Base-by-base conservation (phyloP, 2,329 filamentous ascomycete species). In the Colletotrichum sp. region DNA sequence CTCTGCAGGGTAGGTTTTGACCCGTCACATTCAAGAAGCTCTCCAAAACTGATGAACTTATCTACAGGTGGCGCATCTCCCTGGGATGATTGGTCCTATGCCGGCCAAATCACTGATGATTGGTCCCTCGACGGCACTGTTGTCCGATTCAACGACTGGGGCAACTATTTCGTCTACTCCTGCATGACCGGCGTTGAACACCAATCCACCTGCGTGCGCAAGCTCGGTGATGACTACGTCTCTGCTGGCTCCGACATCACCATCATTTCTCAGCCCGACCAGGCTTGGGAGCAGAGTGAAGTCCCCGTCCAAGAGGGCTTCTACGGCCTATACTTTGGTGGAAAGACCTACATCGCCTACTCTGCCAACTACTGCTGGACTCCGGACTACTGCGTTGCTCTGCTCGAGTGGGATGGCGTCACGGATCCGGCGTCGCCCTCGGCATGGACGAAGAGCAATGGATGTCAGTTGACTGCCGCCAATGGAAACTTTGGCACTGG, bases 351-450 rank as follows among this genome's bases (percentile, higher is more conserved):
- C 76, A 81, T 92, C 55, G 84, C 87, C 3, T 92, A 88, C 82
- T 90, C 88, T 8, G 90, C 89, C 2, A 90, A 87, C 75, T 89
- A 89, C 81, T 92, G 90, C 84, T 91, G 89, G 89, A 90, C 88
- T 0, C 81, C 87, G 1, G 84, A 87, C 69, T 92, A 92, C 80
- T 87, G 87, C 28, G 84, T 92, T 3, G 90, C 89, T 1, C 81
- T 90, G 18, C 83, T 92, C 28, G 88, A 88, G 5, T 92, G 88
- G 85, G 87, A 90, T 28, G 89, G 89, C 15, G 82, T 76, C 1
- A 86, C 87, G 1, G 87, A 91, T 76, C 90, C 90, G 0, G 81
- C 85, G 16, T 78, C 81, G 18, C 78, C 82, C 0, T 80, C 80
- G 0, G 88, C 86, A 13, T 92, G 90, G 90, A 85, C 81, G 5